Evolutionary conservation across 73 alveolate species (phyloP).

Genomic region (Paraurostyla sp.): DNA sequence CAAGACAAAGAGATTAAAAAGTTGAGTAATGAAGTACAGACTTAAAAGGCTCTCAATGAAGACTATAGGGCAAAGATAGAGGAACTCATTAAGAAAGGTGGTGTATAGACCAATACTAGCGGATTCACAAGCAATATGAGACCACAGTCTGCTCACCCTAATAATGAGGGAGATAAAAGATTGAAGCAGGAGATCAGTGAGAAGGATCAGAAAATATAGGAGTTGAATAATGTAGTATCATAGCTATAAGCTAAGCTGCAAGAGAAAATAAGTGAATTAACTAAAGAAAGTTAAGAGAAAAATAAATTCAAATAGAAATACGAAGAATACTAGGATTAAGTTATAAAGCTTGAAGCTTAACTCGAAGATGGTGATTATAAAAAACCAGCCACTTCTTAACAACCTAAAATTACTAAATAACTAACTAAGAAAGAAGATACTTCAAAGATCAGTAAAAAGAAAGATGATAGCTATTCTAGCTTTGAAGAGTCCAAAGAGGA

Average conservation of each 20-base stretch:
- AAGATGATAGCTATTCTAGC: neutral
- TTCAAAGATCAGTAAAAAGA: neutral
- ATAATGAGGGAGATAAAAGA: neutral
- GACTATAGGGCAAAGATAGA: slow-evolving; percentile 49
- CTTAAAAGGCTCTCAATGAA: slow-evolving; percentile 17
- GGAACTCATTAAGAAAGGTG: slow-evolving; percentile 40
- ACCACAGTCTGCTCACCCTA: neutral
- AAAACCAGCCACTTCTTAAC: neutral
- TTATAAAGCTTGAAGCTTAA: slow-evolving; percentile 2
- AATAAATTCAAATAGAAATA: slow-evolving; percentile 19
- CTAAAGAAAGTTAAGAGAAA: slow-evolving; percentile 32
- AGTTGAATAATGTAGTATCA: slow-evolving; percentile 22
- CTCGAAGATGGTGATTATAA: neutral
- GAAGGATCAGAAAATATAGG: neutral
- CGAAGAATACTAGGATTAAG: slow-evolving; percentile 16
- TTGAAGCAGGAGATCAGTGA: neutral
- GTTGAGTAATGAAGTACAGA: neutral
- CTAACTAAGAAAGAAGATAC: neutral
- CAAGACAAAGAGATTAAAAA: slow-evolving; percentile 56
- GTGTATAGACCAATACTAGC: slow-evolving; percentile 23
- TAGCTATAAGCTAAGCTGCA: neutral
- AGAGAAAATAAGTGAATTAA: slow-evolving; percentile 10
- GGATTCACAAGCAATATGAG: neutral
- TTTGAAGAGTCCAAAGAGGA: neutral
- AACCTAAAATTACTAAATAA: neutral